Evolutionary conservation across 2,329 filamentous ascomycete genomes (phyloP).

Genomic region (Colletotrichum simmondsii): DNA sequence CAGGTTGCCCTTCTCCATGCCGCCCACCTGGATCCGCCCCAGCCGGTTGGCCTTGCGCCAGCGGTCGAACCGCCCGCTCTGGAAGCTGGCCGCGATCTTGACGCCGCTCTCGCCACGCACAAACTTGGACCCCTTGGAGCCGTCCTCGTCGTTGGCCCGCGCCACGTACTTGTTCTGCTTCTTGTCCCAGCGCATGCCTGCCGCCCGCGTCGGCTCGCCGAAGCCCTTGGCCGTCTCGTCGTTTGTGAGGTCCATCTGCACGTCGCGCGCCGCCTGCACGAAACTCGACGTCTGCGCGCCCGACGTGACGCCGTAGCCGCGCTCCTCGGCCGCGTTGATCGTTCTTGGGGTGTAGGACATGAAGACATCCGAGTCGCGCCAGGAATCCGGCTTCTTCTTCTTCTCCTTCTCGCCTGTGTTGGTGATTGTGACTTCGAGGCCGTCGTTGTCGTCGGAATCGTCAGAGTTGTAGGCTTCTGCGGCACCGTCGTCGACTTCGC

Average conservation of each 20-base stretch:
- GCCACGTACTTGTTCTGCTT: conserved; percentile 96
- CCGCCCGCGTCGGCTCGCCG: conserved; percentile 77
- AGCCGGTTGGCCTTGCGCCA: conserved; percentile 92
- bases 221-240: conserved; percentile 87
- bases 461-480: conserved; percentile 48
- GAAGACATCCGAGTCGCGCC: conserved; percentile 84
- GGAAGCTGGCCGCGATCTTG: conserved; percentile 95
- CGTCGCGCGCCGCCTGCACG: conserved; percentile 85
- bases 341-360: conserved; percentile 94
- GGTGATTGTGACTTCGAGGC: conserved; percentile 78
- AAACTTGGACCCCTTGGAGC: conserved; percentile 77
- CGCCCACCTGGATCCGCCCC: conserved; percentile 81
- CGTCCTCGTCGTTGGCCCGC: conserved; percentile 93
- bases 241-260: conserved; percentile 91
- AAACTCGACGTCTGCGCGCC: conserved; percentile 82
- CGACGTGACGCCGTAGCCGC: conserved; percentile 92
- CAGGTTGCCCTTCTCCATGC: conserved; percentile 70
- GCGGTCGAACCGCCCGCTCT: conserved; percentile 90
- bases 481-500: conserved; percentile 45
- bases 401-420: conserved; percentile 61
- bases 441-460: conserved; percentile 67
- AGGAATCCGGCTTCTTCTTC: conserved; percentile 48
- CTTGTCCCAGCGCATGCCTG: conserved; percentile 92
- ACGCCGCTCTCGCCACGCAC: conserved; percentile 91
- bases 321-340: conserved; percentile 85